These are phyloP conservation scores for Pyrenophora tritici-repentis DNA, from an alignment of 2,329 filamentous ascomycete genomes.

Conservation along the genomic window DNA sequence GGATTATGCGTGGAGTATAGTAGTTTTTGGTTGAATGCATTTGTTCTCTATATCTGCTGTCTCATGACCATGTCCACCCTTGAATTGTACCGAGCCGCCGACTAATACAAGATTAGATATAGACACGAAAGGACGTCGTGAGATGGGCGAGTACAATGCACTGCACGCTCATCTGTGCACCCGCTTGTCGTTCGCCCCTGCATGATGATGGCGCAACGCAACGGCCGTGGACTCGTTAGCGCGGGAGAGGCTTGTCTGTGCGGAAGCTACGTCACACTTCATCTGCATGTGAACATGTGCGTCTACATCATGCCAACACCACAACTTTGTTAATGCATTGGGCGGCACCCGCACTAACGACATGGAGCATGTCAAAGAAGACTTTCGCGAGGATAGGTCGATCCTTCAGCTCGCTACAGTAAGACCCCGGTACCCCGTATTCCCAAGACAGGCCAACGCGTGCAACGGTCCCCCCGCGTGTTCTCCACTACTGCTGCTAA, in stretches of 20 bases:
- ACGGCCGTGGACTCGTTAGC: conserved; percentile 25
- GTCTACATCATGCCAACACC: conserved; percentile 13
- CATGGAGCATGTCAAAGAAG: conserved; percentile 34
- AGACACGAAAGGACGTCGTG: neutral
- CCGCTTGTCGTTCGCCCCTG: conserved; percentile 15
- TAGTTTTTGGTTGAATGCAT: conserved; percentile 19
- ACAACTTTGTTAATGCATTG: conserved; percentile 2
- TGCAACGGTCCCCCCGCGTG: neutral
- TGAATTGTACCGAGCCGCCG: neutral
- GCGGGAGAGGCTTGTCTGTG: conserved; percentile 27
- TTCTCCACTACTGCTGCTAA: conserved; percentile 11
- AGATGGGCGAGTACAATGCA: neutral
- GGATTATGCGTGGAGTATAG: conserved; percentile 21
- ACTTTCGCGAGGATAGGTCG: conserved; percentile 13
- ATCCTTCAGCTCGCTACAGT: conserved; percentile 31
- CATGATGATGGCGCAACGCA: conserved; percentile 1
- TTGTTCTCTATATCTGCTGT: neutral
- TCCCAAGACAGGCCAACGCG: neutral
- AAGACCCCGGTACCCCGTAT: neutral
- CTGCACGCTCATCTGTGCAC: conserved; percentile 17
- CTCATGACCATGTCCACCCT: neutral
- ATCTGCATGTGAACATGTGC: conserved; percentile 33
- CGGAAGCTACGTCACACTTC: conserved; percentile 36
- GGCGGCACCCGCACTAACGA: neutral
- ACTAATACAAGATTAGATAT: no score